Evolutionary conservation across 805 yeast species (phyloP).

Genomic region (Wickerhamomyces canadensis): DNA sequence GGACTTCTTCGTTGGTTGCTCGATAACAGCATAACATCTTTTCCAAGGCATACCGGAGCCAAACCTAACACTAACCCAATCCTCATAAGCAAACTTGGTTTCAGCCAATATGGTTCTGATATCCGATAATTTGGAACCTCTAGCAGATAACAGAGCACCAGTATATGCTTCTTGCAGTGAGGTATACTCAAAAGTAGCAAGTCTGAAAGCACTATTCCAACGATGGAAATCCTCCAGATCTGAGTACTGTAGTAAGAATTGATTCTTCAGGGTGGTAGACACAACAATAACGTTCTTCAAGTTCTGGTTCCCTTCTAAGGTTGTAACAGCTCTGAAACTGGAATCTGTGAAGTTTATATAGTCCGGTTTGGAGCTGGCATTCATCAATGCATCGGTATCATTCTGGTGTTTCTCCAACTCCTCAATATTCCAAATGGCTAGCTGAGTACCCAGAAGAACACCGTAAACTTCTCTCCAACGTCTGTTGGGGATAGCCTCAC

Average conservation of each 20-base stretch:
- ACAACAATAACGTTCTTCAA: conserved; percentile 72
- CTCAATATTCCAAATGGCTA: conserved; percentile 89
- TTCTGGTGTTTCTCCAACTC: conserved; percentile 47
- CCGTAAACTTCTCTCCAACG: conserved; percentile 94
- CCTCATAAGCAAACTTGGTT: conserved; percentile 81
- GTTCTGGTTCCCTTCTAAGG: conserved; percentile 59
- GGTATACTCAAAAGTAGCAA: conserved; percentile 75
- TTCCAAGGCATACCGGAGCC: conserved; percentile 99
- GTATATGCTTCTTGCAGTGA: conserved; percentile 93
- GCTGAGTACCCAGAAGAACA: conserved; percentile 81
- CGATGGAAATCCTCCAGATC: conserved; percentile 54
- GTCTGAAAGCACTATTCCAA: conserved; percentile 83
- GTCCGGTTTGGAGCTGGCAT: conserved; percentile 67
- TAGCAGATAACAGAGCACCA: conserved; percentile 87
- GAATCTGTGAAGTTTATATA: conserved; percentile 92
- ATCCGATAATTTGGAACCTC: conserved; percentile 84
- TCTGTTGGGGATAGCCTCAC: conserved; percentile 70
- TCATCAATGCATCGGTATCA: conserved; percentile 40
- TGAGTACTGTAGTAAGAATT: conserved; percentile 76
- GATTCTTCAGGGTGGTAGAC: conserved; percentile 86
- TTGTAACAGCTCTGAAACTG: conserved; percentile 64
- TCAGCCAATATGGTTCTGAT: conserved; percentile 81
- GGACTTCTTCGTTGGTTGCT: conserved; percentile 52
- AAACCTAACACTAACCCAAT: conserved; percentile 91
- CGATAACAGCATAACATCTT: conserved; percentile 85